These are phyloP conservation scores for Corylus americana DNA, from an alignment of 306 rosid genomes.

Conservation along the genomic window DNA sequence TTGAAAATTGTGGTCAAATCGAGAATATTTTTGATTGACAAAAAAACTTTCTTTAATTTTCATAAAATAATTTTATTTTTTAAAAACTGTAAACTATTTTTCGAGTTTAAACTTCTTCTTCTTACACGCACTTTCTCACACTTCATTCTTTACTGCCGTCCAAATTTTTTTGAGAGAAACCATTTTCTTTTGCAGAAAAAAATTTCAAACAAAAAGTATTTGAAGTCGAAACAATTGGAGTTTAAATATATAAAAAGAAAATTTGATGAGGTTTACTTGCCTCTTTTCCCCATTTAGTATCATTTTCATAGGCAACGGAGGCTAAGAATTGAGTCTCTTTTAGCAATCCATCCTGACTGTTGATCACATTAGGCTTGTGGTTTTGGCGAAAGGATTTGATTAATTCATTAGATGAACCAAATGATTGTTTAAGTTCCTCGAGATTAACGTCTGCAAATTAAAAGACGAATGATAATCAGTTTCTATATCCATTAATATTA, in stretches of 20 bases:
- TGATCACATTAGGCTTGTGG: slow-evolving; percentile 16
- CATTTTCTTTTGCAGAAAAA: too few species aligned
- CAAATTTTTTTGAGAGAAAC: too few species aligned
- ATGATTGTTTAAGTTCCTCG: slow-evolving; percentile 32
- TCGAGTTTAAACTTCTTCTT: too few species aligned
- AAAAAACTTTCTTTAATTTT: too few species aligned
- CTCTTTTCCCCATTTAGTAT: slow-evolving; percentile 69
- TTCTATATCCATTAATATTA: background rate
- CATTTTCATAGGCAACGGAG: slow-evolving; percentile 51
- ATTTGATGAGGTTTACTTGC: slow-evolving; percentile 22
- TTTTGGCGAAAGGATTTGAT: slow-evolving; percentile 42
- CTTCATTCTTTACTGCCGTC: too few species aligned
- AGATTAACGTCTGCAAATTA: slow-evolving; percentile 39
- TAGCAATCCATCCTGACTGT: slow-evolving; percentile 14
- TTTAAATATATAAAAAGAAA: background rate
- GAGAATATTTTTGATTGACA: too few species aligned
- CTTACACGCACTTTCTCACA: too few species aligned
- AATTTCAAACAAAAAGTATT: too few species aligned
- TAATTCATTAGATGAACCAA: slow-evolving; percentile 62
- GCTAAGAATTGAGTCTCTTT: slow-evolving; percentile 48
- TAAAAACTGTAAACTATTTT: too few species aligned
- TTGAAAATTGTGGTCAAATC: too few species aligned
- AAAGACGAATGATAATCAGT: slow-evolving; percentile 7
- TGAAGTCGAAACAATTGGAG: too few species aligned
- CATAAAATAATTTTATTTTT: too few species aligned